Evolutionary conservation across 2,329 filamentous ascomycete genomes (phyloP).

Genomic region (Colletotrichum cordylinicola): DNA sequence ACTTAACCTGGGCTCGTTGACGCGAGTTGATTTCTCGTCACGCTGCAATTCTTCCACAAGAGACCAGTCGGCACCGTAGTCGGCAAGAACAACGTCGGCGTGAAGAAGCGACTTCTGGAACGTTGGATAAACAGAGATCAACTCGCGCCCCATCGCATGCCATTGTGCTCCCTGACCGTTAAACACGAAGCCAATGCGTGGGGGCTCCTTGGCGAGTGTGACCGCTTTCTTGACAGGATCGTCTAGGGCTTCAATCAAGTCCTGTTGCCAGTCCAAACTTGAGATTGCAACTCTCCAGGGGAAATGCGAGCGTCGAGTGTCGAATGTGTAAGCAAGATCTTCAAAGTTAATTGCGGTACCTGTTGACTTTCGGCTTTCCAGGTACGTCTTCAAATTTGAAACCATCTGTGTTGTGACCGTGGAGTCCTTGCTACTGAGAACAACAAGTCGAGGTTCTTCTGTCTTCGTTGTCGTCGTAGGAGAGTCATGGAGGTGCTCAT

Average conservation of each 20-base stretch:
- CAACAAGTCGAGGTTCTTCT: neutral
- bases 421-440: conserved; percentile 1
- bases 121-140: conserved; percentile 25
- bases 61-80: conserved; percentile 26
- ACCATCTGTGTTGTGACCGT: neutral
- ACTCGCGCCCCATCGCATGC: conserved; percentile 35
- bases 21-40: conserved; percentile 31
- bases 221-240: conserved; percentile 14
- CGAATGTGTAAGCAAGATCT: conserved; percentile 26
- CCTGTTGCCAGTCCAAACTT: conserved; percentile 20
- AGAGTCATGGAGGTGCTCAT: neutral
- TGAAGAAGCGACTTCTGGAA: conserved; percentile 23
- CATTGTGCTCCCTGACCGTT: conserved; percentile 45
- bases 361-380: neutral
- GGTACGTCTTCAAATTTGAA: neutral
- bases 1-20: conserved; percentile 44
- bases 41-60: conserved; percentile 39
- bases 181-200: conserved; percentile 34
- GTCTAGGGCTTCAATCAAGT: neutral
- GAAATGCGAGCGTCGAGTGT: conserved; percentile 2
- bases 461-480: no score
- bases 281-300: conserved; percentile 24
- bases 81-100: neutral
- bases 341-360: neutral
- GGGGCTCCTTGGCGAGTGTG: neutral